These are phyloP conservation scores for Pisolithus albus DNA, from an alignment of 768 basidiomycete species.

Conservation along the genomic window DNA sequence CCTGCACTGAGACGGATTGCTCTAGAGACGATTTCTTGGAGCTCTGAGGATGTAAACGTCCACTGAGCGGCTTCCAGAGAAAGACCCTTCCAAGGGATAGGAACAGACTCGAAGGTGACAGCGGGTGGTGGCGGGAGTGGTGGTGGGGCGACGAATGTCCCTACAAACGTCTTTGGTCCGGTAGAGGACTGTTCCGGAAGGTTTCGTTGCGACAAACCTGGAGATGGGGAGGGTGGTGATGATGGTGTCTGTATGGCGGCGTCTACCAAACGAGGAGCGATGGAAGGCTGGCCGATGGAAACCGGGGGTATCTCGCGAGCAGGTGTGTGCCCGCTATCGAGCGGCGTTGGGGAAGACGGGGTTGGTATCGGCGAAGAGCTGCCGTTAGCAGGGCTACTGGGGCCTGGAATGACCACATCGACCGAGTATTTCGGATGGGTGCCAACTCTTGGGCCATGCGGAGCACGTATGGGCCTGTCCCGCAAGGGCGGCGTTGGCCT, in stretches of 20 bases:
- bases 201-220: constrained; percentile 4
- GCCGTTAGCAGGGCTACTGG: constrained; percentile 3
- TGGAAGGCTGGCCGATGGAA: constrained; percentile 1
- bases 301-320: background rate
- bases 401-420: constrained; percentile 7
- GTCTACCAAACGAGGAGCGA: constrained; percentile 2
- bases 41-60: constrained; percentile 44
- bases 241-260: constrained; percentile 10
- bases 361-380: constrained; percentile 3
- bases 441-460: constrained; percentile 18
- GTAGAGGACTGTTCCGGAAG: constrained; percentile 5
- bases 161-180: background rate
- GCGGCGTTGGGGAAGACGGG: background rate
- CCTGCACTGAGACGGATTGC: constrained; percentile 64
- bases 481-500: constrained; percentile 7
- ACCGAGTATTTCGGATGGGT: constrained; percentile 9
- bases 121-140: constrained; percentile 42
- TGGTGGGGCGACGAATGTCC: constrained; percentile 23
- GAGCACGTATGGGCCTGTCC: constrained; percentile 20
- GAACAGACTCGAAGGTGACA: constrained; percentile 49
- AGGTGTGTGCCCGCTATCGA: constrained; percentile 1
- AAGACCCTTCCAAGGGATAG: constrained; percentile 62
- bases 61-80: constrained; percentile 66
- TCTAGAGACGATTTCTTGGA: constrained; percentile 65
- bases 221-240: constrained; percentile 1